Evolutionary conservation across 2,329 filamentous ascomycete species (phyloP), one percentile per base, ranked within the genome.

Genomic region (Clonostachys byssicola): DNA sequence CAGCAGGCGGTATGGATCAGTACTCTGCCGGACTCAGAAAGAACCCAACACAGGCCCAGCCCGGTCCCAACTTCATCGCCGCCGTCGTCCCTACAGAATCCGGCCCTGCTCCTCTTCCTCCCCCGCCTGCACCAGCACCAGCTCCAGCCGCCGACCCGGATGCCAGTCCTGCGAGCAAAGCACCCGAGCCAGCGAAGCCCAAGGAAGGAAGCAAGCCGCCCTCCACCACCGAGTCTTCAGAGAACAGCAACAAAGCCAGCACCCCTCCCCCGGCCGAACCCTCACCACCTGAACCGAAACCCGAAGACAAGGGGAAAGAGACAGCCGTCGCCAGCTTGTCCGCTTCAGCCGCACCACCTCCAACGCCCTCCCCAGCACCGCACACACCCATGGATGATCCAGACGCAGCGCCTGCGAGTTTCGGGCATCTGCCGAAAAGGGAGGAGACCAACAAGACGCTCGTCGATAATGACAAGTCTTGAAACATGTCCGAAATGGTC

Each of bases 381-480:
- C 20, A 34, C 5, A 43, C 36, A 12, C 17, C 35, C 17, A 35
- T 38, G 16, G 20, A 39, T 10, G 50, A 53, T 33, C 52, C 52
- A 5, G 52, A 53, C 33, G 52, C 49, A 36, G 52, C 50, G 16
- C 52, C 52, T 5, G 52, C 52, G 12, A 50, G 50, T 38, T 42
- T 50, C 12, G 52, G 50, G 35, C 20, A 43, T 33, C 20, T 42
- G 36, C 52, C 52, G 5, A 51, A 48, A 41, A 46, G 47, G 12
- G 51, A 53, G 6, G 35, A 48, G 12, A 20, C 47, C 23, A 38
- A 45, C 5, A 36, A 39, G 13, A 48, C 47, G 35, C 35, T 48
- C 13, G 30, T 45, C 18, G 47, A 44, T 8, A 44, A 44, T 38
- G 42, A n/a, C 23, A 20, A 47, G 34, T 14, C 39, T 43, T 47